Percentiles rank a stretch among this genome's conserved stretches.
Evolutionary conservation across 2,329 filamentous ascomycete species (phyloP).

Genomic region (Fusarium sp.): DNA sequence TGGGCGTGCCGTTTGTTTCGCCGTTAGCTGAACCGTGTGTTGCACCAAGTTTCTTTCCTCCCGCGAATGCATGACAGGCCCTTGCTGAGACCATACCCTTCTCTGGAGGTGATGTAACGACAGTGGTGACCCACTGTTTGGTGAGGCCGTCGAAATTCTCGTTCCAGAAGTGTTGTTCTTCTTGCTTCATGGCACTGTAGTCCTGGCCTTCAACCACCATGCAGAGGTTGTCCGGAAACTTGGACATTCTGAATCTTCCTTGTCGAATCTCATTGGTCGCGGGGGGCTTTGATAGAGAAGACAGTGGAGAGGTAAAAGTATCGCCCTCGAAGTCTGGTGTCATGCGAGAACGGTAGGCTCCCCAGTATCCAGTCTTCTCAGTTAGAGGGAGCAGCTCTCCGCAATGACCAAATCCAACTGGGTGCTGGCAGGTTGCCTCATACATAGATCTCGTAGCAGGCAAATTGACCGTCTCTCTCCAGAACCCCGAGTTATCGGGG

Average conservation of each 20-base stretch:
- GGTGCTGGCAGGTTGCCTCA: neutral
- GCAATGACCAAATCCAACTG: neutral
- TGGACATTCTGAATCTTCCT: neutral
- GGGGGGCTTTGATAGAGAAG: neutral
- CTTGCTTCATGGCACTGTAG: neutral
- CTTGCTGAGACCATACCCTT: neutral
- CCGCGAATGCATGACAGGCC: constrained; percentile 10
- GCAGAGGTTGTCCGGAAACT: neutral
- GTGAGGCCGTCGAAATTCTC: constrained; percentile 4
- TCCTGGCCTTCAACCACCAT: neutral
- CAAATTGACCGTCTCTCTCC: neutral
- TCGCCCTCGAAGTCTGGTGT: neutral
- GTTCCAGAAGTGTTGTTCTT: neutral
- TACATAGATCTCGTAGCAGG: constrained; percentile 3
- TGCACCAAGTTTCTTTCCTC: neutral
- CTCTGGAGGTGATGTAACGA: neutral
- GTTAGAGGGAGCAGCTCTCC: neutral
- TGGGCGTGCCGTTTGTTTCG: neutral
- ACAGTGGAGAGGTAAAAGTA: neutral
- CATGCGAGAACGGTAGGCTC: constrained; percentile 13
- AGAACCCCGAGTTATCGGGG: neutral
- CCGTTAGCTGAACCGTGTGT: neutral
- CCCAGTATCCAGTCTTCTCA: constrained; percentile 12
- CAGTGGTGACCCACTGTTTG: constrained; percentile 1
- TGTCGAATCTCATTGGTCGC: neutral